Percentiles rank a stretch among this genome's conserved stretches.
These are phyloP conservation scores for Xylaria digitata DNA, from an alignment of 2,329 filamentous ascomycete species.

Conservation along the genomic window DNA sequence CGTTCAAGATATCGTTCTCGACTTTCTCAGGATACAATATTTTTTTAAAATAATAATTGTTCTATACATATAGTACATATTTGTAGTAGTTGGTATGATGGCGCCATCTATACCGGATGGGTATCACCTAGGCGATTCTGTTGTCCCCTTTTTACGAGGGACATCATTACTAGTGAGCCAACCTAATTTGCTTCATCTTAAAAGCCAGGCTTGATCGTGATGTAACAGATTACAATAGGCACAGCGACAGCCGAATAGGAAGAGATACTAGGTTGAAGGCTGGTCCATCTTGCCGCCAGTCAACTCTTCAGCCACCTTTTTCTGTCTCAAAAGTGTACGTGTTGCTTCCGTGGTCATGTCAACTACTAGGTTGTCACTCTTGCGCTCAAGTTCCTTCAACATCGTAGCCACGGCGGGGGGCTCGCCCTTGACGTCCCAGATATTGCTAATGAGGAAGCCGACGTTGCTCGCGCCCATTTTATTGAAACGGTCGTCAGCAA, in stretches of 20 bases:
- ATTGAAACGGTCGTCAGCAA: constrained; percentile 70
- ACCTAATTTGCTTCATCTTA: background rate
- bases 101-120: constrained; percentile 28
- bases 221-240: background rate
- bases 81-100: constrained; percentile 31
- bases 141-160: background rate
- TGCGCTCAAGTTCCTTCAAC: constrained; percentile 54
- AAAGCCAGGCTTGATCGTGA: background rate
- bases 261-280: background rate
- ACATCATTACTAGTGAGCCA: background rate
- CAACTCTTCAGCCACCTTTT: constrained; percentile 67
- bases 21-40: constrained; percentile 29
- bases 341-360: constrained; percentile 56
- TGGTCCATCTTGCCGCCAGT: constrained; percentile 68
- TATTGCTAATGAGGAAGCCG: constrained; percentile 55
- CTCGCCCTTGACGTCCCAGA: constrained; percentile 63
- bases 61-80: constrained; percentile 47
- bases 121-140: background rate
- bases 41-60: constrained; percentile 32
- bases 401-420: constrained; percentile 60
- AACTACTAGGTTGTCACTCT: constrained; percentile 39
- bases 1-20: constrained; percentile 23
- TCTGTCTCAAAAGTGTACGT: constrained; percentile 64
- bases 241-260: background rate
- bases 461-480: constrained; percentile 41